phyloP scores from a whole-genome alignment of 805 yeast species.

The Candida ficus region DNA sequence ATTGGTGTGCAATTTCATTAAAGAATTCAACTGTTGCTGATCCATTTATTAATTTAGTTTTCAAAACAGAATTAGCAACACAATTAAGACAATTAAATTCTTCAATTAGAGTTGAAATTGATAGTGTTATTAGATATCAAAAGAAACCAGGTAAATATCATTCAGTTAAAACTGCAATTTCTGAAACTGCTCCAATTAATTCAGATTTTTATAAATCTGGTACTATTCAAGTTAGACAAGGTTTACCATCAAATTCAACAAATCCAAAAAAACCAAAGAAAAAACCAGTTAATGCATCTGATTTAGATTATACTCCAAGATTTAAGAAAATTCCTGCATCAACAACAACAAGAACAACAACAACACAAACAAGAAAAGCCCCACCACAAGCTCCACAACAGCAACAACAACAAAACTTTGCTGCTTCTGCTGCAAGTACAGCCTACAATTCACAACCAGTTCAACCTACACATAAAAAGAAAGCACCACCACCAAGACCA shows the following conservation, averaged over 20 bases:
- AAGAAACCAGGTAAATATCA: conserved; percentile 86
- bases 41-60: conserved; percentile 68
- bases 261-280: conserved; percentile 71
- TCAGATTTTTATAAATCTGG: conserved; percentile 86
- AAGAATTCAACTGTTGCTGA: conserved; percentile 53
- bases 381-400: conserved; percentile 26
- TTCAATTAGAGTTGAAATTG: conserved; percentile 58
- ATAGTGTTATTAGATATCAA: conserved; percentile 70
- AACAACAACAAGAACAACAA: conserved; percentile 14
- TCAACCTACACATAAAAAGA: conserved; percentile 22
- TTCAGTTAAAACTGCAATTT: conserved; percentile 61
- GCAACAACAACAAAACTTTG: conserved; percentile 10
- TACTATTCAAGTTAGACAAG: conserved; percentile 73
- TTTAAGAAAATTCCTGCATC: conserved; percentile 12
- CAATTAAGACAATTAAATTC: conserved; percentile 60
- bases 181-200: conserved; percentile 55
- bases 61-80: conserved; percentile 86
- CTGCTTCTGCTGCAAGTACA: conserved; percentile 33
- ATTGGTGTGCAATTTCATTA: conserved; percentile 71
- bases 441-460: conserved; percentile 34
- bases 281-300: conserved; percentile 15
- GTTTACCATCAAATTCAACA: conserved; percentile 67
- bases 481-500: conserved; percentile 24
- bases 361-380: conserved; percentile 22
- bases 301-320: conserved; percentile 27